Base-by-base conservation (phyloP, 306 rosid species). In the Citrullus mucosospermus region DNA sequence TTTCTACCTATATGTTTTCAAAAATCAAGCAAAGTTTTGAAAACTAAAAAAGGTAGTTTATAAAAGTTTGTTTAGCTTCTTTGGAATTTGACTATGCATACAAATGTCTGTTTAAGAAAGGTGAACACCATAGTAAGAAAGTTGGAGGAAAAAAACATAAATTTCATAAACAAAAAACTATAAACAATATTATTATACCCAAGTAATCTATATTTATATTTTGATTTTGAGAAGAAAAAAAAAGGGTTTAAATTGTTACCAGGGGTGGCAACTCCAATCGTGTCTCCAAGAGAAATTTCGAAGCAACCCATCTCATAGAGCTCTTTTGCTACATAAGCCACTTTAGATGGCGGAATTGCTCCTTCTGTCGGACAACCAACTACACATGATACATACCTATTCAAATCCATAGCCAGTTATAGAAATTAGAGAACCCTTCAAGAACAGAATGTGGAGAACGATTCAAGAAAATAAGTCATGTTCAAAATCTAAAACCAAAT, bases 331-430 rank as follows among this genome's bases (percentile, higher is more conserved):
- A 95, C 96, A 82, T 89, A 89, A 63, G 96, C 97, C 41, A 95
- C 98, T 81, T 79, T 91, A 65, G 96, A 88, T n/a, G 97, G 96
- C 58, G 90, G 18, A 55, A 95, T 79, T 82, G 84, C 86, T 85
- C 98, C 98, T 88, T 95, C 98, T 61, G 82, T 93, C 5, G 98
- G 98, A 82, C 98, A 95, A 68, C 92, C 98, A 87, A 84, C 91
- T 56, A 85, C 93, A 71, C 98, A 95, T 32, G 97, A 95, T 78
- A 95, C 96, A 81, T 94, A 93, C 88, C 98, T 93, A 84, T 55
- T 22, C 76, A 82, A 78, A 56, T 81, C 78, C 70, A 79, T 76
- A 15, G 56, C 59, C 62, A 56, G 63, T 43, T 75, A 30, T 55
- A 78, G 43, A 77, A 56, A 76, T 66, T 44, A 56, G 46, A 75